Evolutionary conservation across 2,329 filamentous ascomycete species (phyloP), one percentile per base, ranked within the genome.

Genomic region (Beauveria pseudobassiana): DNA sequence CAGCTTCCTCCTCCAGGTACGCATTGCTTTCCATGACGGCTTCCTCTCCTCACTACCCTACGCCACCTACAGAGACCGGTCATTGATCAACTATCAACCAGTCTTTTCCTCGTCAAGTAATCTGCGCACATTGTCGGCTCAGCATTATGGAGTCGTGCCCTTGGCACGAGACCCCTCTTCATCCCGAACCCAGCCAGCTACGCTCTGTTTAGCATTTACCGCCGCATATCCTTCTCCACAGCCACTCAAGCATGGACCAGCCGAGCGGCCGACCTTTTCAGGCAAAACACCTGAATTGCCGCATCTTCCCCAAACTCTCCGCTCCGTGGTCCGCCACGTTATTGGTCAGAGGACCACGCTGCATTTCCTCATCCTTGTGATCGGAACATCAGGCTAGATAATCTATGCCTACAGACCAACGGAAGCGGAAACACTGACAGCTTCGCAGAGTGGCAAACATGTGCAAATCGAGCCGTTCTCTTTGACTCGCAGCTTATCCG

Each of bases 141-240:
- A 50, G 46, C 12, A 30, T 18, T 43, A 52, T 43, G 56, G 56
- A 51, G 46, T 43, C 56, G 5, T 18, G 43, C 18, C 34, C 56
- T 56, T 43, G 56, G 46, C 46, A 59, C 56, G 56, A 59, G 56
- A 59, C 56, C 56, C 43, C 45, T 50, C 30, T 42, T 51, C 46
- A 43, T 51, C 56, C 46, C 38, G 34, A 59, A 59, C 43, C 34
- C 38, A 59, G 56, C 46, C 12, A 28, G 56, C 34, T 38, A 28
- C 46, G 34, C 48, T 30, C n/a, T 20, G 22, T 48, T 24, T 26
- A 51, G 20, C 24, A 43, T 14, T 20, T 51, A 22, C 38, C 24
- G 20, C 55, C 46, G 24, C 45, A 8, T 12, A 5, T 26, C 18
- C 45, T 43, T 28, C 46, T 51, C 56, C 56, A 51, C 46, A 45